These are phyloP conservation scores for Coemansia sp. DNA, from an alignment of 192 early-diverging fungal genomes.

Conservation along the genomic window DNA sequence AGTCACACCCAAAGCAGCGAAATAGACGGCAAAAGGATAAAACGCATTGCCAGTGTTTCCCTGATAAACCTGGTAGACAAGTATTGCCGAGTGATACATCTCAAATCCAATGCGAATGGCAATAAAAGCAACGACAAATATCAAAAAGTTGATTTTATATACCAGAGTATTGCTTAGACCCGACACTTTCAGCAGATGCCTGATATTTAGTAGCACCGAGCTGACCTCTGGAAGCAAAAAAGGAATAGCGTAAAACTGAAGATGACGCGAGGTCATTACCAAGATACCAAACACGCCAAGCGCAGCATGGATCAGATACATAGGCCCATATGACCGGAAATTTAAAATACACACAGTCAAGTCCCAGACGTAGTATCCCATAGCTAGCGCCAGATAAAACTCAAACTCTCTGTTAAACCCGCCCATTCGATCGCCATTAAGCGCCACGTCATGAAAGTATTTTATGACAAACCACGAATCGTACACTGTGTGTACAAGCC, in stretches of 20 bases:
- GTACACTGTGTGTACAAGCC: slow-evolving; percentile 20
- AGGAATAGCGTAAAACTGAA: slow-evolving; percentile 48
- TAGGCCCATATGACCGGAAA: slow-evolving; percentile 27
- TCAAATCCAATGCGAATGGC: slow-evolving; percentile 40
- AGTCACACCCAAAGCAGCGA: slow-evolving; percentile 33
- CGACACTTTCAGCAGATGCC: slow-evolving; percentile 33
- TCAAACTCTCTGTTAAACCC: slow-evolving; percentile 32
- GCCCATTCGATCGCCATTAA: slow-evolving; percentile 37
- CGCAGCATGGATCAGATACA: slow-evolving; percentile 39
- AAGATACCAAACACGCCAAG: slow-evolving; percentile 39
- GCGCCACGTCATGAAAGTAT: slow-evolving; percentile 15
- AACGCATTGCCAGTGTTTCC: slow-evolving; percentile 19
- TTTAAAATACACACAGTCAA: slow-evolving; percentile 27
- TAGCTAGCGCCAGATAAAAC: slow-evolving; percentile 21
- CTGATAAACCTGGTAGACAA: slow-evolving; percentile 12
- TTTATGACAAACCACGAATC: slow-evolving; percentile 28
- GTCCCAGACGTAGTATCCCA: slow-evolving; percentile 52
- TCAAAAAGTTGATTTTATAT: slow-evolving; percentile 41
- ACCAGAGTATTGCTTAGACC: slow-evolving; percentile 14
- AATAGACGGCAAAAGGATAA: slow-evolving; percentile 42
- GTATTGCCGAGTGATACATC: slow-evolving; percentile 23
- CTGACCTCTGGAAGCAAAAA: slow-evolving; percentile 47
- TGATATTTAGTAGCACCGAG: slow-evolving; percentile 44
- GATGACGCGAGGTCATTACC: slow-evolving; percentile 36
- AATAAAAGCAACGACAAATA: slow-evolving; percentile 30